These are phyloP conservation scores for Globisporangium sylvaticum DNA, from an alignment of 352 stramenopile genomes.

Conservation along the genomic window DNA sequence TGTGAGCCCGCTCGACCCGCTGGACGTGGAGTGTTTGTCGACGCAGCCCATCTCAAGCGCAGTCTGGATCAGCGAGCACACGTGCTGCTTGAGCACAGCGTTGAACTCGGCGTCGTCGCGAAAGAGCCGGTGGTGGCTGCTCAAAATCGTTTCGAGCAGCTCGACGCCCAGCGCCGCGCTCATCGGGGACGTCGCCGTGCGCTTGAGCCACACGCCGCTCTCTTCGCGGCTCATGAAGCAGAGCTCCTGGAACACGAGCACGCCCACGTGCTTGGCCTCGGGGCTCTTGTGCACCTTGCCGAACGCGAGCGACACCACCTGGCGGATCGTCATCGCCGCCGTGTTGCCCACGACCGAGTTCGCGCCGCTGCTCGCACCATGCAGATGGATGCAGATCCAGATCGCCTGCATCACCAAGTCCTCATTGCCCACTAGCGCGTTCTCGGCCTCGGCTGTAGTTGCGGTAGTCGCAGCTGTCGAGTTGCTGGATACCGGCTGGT, in stretches of 20 bases:
- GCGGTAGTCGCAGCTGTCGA: neutral
- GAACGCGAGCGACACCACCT: conserved; percentile 85
- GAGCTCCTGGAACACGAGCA: conserved; percentile 85
- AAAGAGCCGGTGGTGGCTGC: conserved; percentile 59
- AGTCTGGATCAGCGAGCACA: conserved; percentile 63
- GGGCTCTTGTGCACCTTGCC: conserved; percentile 67
- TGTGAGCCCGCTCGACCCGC: conserved; percentile 28
- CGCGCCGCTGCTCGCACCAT: conserved; percentile 63
- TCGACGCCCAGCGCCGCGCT: conserved; percentile 73
- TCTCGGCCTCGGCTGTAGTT: conserved; percentile 19
- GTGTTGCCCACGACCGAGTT: conserved; percentile 84
- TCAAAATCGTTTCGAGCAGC: conserved; percentile 72
- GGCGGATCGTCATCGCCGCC: conserved; percentile 84
- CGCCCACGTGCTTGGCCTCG: conserved; percentile 72
- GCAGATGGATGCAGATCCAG: conserved; percentile 85
- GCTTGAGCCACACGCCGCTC: conserved; percentile 83
- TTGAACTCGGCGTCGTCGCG: conserved; percentile 71
- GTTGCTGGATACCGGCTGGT: neutral
- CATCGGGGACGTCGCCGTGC: conserved; percentile 69
- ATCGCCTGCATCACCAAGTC: conserved; percentile 86
- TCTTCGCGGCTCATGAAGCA: conserved; percentile 85
- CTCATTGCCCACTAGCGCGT: conserved; percentile 69
- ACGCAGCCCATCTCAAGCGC: conserved; percentile 68
- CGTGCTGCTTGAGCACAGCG: conserved; percentile 77
- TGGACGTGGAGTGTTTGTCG: conserved; percentile 33